Evolutionary conservation across 352 stramenopile genomes (phyloP).

Genomic region (Globisporangium paroecandrum): DNA sequence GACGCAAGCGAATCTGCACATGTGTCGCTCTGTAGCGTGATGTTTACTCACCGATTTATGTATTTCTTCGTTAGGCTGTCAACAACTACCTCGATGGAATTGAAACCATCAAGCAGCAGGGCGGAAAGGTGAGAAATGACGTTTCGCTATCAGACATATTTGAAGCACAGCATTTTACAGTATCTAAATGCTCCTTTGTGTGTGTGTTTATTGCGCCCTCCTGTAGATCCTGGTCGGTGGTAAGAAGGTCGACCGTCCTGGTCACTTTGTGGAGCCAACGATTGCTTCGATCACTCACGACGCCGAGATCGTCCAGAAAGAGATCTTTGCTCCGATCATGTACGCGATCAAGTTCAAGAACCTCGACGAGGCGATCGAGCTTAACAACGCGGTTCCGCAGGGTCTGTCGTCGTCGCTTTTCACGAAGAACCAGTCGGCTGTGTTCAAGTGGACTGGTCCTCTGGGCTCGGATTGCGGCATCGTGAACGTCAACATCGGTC

Average conservation of each 20-base stretch:
- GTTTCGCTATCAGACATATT: not conserved
- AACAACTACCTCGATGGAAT: conserved; percentile 85
- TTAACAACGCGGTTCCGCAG: conserved; percentile 92
- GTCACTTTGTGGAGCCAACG: conserved; percentile 91
- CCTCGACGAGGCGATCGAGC: conserved; percentile 88
- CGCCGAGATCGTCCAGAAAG: conserved; percentile 84
- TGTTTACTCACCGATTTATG: not conserved
- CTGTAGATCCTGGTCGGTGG: conserved; percentile 81
- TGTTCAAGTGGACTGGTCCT: conserved; percentile 91
- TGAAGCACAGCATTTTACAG: not conserved
- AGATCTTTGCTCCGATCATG: conserved; percentile 91
- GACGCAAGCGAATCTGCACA: not conserved
- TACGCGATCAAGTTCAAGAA: conserved; percentile 90
- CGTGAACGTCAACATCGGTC: conserved; percentile 92
- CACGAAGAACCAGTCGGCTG: conserved; percentile 88
- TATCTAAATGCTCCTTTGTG: conserved; percentile 1
- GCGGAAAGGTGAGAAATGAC: conserved; percentile 60
- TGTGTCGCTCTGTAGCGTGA: not conserved
- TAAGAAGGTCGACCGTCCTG: conserved; percentile 71
- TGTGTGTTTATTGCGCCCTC: conserved; percentile 4
- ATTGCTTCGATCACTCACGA: conserved; percentile 82
- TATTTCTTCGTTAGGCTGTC: conserved; percentile 48
- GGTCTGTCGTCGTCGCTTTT: conserved; percentile 90
- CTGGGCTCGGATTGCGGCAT: conserved; percentile 90
- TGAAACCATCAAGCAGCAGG: conserved; percentile 80